Base-by-base conservation (phyloP, 192 early-diverging fungal genomes). In the Helicostylum pulchrum region DNA sequence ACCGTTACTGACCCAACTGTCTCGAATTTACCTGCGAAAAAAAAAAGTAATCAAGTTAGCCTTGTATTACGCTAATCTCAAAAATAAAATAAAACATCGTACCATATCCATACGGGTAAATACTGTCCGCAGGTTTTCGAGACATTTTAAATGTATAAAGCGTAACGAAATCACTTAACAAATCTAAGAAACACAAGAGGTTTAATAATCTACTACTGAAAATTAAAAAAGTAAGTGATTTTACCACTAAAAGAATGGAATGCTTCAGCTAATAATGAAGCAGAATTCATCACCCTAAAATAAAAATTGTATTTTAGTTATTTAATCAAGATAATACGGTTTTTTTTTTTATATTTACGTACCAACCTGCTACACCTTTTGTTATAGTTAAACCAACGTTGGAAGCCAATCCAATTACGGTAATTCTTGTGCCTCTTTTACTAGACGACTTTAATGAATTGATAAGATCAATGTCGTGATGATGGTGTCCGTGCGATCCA, bases 241-340 rank as follows among this genome's bases (percentile, higher is more conserved):
- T 67, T 73, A 86, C 86, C 81, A 67, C 66, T 88, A 45, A 93
- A 60, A 31, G 90, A 92, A 75, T 94, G 92, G 3, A 81, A 81
- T 1, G 89, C 92, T 53, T 94, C 92, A 0, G 92, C 92, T 20
- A 94, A 45, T 47, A 94, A 72, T 5, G 90, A 85, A 10, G 90
- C 88, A 19, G 87, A 89, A 76, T 91, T 88, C 77, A 85, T 81
- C 11, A 77, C 21, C 74, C 80, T 79, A 34, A 11, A 53, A 30
- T 53, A 0, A 39, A 21, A 26, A 3, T 17, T 62, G 21, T 26
- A 2, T 26, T 26, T 26, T 26, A 26, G n/a, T 14, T 19, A 15
- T 39, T n/a, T 14, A 50, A 6, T 30, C 11, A 66, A 20, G 31
- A 19, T 42, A 46, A 36, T 7, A 36, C 3, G 10, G n/a, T 55